Evolutionary conservation across 495 filamentous ascomycete species (phyloP), one percentile per base, ranked within the genome.

Genomic region (Clohesyomyces aquaticus): DNA sequence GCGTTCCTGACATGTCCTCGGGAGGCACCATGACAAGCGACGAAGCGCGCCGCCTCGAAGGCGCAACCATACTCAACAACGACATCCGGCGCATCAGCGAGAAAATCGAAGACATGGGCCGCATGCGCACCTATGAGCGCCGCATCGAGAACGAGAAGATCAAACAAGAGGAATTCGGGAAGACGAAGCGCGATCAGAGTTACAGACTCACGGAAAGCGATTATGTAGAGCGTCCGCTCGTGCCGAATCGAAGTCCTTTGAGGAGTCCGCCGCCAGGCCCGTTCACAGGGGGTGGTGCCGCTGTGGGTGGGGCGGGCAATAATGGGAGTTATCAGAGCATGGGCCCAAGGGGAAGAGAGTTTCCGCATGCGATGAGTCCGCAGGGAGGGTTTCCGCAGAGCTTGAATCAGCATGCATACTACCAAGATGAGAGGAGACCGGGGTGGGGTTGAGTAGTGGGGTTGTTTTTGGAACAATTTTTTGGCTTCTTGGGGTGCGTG

Each of bases 61-160:
- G 65, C 45, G 35, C 52, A 3, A 67, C 65, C 23, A 58, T 67
- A 59, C 25, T 67, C 16, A 38, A 70, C 11, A 53, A 57, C 19
- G 62, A 70, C 25, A 62, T 66, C 26, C 47, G 38, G 16, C 62
- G 67, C 25, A 59, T 66, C 38, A 32, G 45, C n/a, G 67, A 70
- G 41, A 69, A 69, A 43, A 65, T 69, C 27, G 61, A 64, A 12
- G 48, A 55, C n/a, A 59, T 68, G 55, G 60, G 60, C 4, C 42
- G 38, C 2, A 42, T 16, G 19, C 29, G 60, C 10, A 27, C 25
- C 4, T 32, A 35, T 28, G 59, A 68, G 28, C 43, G 60, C 1
- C 12, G 55, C 1, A 19, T 57, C 14, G 60, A 64, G 54, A 63
- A 68, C 21, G 65, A 64, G 65, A 68, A 68, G 53, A 56, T 67